phyloP scores from a whole-genome alignment of 2,329 filamentous ascomycete species.

The Neonectria hederae region DNA sequence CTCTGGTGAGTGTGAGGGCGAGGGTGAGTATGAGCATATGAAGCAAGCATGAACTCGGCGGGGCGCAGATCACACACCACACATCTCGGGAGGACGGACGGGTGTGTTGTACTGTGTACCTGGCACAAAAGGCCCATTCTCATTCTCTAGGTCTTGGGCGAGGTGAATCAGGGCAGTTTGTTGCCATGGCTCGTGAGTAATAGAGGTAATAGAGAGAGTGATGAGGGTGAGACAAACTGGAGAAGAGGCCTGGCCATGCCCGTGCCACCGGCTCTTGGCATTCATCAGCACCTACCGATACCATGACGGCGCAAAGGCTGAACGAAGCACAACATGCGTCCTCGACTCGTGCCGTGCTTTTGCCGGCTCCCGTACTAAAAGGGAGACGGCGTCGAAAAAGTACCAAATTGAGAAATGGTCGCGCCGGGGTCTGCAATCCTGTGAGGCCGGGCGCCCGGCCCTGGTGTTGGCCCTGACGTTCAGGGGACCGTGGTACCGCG shows the following conservation, averaged over 20 bases:
- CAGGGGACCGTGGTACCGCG: constrained; percentile 33
- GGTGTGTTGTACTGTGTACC: not conserved
- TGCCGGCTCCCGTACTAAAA: constrained; percentile 8
- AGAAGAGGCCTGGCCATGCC: not conserved
- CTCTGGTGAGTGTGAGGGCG: not conserved
- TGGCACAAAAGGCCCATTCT: not conserved
- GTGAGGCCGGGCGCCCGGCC: constrained; percentile 25
- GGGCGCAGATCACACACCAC: constrained; percentile 11
- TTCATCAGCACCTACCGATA: not conserved
- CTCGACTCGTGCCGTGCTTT: not conserved
- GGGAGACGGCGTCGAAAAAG: constrained; percentile 18
- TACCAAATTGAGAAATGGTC: constrained; percentile 37
- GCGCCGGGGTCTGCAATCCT: constrained; percentile 21
- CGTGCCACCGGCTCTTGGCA: not conserved
- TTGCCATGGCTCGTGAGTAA: not conserved
- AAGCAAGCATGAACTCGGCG: not conserved
- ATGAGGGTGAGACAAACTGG: constrained; percentile 5
- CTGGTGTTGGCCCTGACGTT: constrained; percentile 31
- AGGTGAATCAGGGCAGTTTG: constrained; percentile 7
- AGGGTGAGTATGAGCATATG: not conserved
- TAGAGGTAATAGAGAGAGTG: not conserved
- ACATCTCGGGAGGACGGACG: not conserved
- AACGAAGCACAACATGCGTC: not conserved
- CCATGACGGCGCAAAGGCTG: not conserved
- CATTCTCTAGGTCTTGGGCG: not conserved